These are phyloP conservation scores for Leishmania braziliensis DNA, from an alignment of 208 protist genomes.

Conservation along the genomic window DNA sequence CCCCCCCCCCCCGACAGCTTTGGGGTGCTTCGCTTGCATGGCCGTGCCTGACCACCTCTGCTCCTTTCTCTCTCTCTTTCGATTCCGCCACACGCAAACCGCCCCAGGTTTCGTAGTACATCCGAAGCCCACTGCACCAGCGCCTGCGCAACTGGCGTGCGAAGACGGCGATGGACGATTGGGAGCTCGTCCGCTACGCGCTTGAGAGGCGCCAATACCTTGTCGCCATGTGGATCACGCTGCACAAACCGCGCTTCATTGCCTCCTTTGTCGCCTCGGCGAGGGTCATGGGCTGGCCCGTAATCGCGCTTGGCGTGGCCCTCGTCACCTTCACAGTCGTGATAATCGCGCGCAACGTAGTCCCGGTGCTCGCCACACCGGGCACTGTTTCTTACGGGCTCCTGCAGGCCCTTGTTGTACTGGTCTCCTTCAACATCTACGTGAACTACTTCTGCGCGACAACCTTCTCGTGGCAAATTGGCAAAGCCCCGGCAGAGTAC, in stretches of 20 bases:
- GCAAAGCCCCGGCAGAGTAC: constrained; percentile 25
- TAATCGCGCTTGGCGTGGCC: constrained; percentile 46
- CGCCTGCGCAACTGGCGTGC: background rate
- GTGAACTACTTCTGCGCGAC: constrained; percentile 69
- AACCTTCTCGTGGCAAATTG: constrained; percentile 41
- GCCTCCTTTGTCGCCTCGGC: constrained; percentile 16
- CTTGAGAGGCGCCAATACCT: constrained; percentile 27
- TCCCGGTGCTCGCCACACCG: constrained; percentile 47
- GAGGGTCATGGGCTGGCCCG: constrained; percentile 25
- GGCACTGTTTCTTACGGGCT: constrained; percentile 31
- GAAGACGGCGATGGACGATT: constrained; percentile 19
- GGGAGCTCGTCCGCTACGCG: constrained; percentile 26
- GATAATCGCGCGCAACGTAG: constrained; percentile 39
- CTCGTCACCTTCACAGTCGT: constrained; percentile 64
- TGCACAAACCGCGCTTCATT: constrained; percentile 36
- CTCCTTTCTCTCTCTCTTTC: background rate
- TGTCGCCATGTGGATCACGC: constrained; percentile 24
- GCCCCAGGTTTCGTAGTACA: background rate
- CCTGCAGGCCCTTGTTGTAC: constrained; percentile 36
- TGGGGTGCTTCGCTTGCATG: background rate
- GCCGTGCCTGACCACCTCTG: background rate
- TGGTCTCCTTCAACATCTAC: constrained; percentile 67
- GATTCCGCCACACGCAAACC: background rate
- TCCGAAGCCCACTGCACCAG: background rate
- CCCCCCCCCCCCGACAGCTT: background rate